phyloP scores from a whole-genome alignment of 768 basidiomycete species.

The Amanita jacksonii region DNA sequence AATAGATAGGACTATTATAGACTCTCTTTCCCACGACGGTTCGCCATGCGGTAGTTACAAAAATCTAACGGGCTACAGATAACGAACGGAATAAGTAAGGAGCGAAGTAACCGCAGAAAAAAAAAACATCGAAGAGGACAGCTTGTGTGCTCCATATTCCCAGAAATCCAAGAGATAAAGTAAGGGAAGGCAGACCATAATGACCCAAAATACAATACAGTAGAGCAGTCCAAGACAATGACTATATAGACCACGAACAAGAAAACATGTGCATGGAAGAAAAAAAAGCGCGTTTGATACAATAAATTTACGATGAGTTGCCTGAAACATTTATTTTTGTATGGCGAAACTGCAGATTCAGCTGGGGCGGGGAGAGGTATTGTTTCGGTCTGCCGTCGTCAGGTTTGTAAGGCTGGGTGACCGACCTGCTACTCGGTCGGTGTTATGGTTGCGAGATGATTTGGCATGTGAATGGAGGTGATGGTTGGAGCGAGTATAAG shows the following conservation, averaged over 20 bases:
- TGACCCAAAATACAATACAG: slow-evolving; percentile 5
- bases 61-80: slow-evolving; percentile 1
- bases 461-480: slow-evolving; percentile 15
- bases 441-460: slow-evolving; percentile 9
- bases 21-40: slow-evolving; percentile 5
- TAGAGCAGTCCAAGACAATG: slow-evolving; percentile 6
- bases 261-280: slow-evolving; percentile 1
- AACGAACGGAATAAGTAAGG: slow-evolving; percentile 4
- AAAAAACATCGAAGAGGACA: not conserved
- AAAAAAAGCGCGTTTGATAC: not conserved
- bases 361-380: too few species aligned
- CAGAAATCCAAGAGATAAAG: slow-evolving; percentile 5
- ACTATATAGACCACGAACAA: slow-evolving; percentile 2
- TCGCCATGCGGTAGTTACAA: not conserved
- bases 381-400: too few species aligned
- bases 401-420: not conserved
- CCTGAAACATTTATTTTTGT: slow-evolving; percentile 28
- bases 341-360: too few species aligned
- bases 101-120: not conserved
- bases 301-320: slow-evolving; percentile 5
- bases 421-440: slow-evolving; percentile 4
- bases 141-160: slow-evolving; percentile 4
- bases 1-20: not conserved
- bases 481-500: slow-evolving; percentile 20
- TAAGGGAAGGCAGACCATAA: not conserved